Conservation (phyloP, 106 monocot genomes). For the Vanilla planifolia region DNA sequence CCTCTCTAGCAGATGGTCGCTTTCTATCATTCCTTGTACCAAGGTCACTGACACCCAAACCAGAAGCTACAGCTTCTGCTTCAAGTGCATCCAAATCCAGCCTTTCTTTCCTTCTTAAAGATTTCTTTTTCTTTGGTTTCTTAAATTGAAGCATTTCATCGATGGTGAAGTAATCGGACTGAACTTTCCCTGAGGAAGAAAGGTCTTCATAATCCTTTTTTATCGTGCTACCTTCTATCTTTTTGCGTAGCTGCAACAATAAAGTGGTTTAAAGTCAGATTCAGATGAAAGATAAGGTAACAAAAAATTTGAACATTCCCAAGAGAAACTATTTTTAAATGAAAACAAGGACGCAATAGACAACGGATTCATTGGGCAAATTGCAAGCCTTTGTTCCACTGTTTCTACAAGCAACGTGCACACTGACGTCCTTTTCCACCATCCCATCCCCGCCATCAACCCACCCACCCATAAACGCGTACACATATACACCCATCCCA, state of each 20-base stretch:
- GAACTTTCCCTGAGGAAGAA: slow-evolving; percentile 35
- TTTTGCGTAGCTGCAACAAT: slow-evolving; percentile 60
- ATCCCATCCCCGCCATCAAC: no score
- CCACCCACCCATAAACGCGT: no score
- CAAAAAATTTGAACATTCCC: neutral
- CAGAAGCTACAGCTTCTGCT: slow-evolving; percentile 74
- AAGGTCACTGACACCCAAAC: slow-evolving; percentile 68
- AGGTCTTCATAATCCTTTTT: slow-evolving; percentile 60
- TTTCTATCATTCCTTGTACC: slow-evolving; percentile 70
- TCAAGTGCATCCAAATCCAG: slow-evolving; percentile 90
- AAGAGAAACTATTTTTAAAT: neutral
- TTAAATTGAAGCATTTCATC: slow-evolving; percentile 98
- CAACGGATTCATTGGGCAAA: neutral
- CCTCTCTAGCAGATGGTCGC: slow-evolving; percentile 39
- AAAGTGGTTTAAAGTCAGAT: slow-evolving; percentile 6
- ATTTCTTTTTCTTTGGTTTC: slow-evolving; percentile 97
- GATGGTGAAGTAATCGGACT: slow-evolving; percentile 81
- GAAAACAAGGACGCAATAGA: neutral
- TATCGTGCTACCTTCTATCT: slow-evolving; percentile 43
- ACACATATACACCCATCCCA: no score
- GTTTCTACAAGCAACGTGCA: no score
- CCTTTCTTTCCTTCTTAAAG: slow-evolving; percentile 85
- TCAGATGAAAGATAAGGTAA: neutral
- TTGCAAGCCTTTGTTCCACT: no score
- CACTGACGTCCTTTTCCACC: no score